Percentiles rank a stretch among this genome's conserved stretches.
Evolutionary conservation across 768 basidiomycete species (phyloP).

Genomic region (Mycena venus): DNA sequence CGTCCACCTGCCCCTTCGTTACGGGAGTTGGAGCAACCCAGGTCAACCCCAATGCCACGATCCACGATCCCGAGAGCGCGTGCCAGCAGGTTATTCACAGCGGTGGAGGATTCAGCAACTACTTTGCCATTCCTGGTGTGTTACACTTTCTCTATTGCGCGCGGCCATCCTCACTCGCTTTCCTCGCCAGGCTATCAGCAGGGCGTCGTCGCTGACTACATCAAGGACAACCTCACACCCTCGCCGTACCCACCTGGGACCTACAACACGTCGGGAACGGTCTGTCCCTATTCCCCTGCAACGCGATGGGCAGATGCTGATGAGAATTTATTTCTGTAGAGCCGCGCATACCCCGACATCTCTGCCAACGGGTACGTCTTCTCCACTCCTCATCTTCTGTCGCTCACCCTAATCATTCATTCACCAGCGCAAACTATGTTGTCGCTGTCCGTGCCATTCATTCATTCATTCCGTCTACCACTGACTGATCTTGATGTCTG

Average conservation of each 20-base stretch:
- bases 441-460: slow-evolving; percentile 47
- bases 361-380: slow-evolving; percentile 55
- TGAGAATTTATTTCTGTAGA: slow-evolving; percentile 39
- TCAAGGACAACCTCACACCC: slow-evolving; percentile 42
- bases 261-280: slow-evolving; percentile 51
- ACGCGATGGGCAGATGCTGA: not conserved
- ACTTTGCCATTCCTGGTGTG: slow-evolving; percentile 49
- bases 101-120: slow-evolving; percentile 58
- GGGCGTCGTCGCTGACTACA: slow-evolving; percentile 50
- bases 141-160: no score
- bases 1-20: slow-evolving; percentile 57
- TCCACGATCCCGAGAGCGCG: slow-evolving; percentile 49
- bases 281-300: slow-evolving; percentile 29
- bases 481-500: not conserved
- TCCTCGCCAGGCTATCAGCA: slow-evolving; percentile 49
- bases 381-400: not conserved
- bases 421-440: slow-evolving; percentile 56
- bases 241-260: slow-evolving; percentile 33
- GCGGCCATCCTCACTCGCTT: no score
- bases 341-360: slow-evolving; percentile 64
- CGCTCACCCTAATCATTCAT: not conserved
- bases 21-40: slow-evolving; percentile 65
- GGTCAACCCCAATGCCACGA: slow-evolving; percentile 45
- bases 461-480: not conserved
- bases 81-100: slow-evolving; percentile 53